A percentile compares a stretch with the other conserved stretches of the same genome.
phyloP scores from a whole-genome alignment of 2,329 filamentous ascomycete genomes.

The Penicillium sp. region DNA sequence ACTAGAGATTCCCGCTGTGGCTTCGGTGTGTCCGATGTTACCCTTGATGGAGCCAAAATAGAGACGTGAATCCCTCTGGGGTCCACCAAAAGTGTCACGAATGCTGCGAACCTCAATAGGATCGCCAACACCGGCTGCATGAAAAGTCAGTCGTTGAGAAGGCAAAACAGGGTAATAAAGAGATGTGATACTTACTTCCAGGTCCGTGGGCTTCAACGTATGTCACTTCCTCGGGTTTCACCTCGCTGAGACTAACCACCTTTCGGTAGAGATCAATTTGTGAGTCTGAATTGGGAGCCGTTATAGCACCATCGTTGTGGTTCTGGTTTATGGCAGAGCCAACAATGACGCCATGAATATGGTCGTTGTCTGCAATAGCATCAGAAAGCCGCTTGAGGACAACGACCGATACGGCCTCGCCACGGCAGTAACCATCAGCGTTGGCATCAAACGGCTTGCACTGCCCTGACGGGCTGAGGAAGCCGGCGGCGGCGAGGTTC shows the following conservation, averaged over 20 bases:
- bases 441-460: slow-evolving; percentile 46
- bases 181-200: background rate
- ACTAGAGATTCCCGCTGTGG: slow-evolving; percentile 22
- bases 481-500: slow-evolving; percentile 42
- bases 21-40: slow-evolving; percentile 32
- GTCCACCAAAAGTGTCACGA: background rate
- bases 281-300: background rate
- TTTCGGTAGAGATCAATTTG: background rate
- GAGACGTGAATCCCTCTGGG: slow-evolving; percentile 9
- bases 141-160: background rate
- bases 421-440: slow-evolving; percentile 49
- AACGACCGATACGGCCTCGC: slow-evolving; percentile 48
- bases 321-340: slow-evolving; percentile 28
- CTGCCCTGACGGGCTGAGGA: slow-evolving; percentile 49
- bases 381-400: slow-evolving; percentile 47
- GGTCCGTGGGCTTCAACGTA: slow-evolving; percentile 6
- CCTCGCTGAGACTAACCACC: background rate
- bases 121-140: slow-evolving; percentile 31
- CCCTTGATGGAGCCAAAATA: slow-evolving; percentile 30
- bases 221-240: background rate
- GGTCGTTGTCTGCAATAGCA: slow-evolving; percentile 44
- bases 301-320: slow-evolving; percentile 14
- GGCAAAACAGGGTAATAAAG: background rate
- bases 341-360: slow-evolving; percentile 35
- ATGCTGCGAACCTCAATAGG: slow-evolving; percentile 16